These are phyloP conservation scores for Botrytis deweyae DNA, from an alignment of 2,329 filamentous ascomycete species.

Conservation along the genomic window DNA sequence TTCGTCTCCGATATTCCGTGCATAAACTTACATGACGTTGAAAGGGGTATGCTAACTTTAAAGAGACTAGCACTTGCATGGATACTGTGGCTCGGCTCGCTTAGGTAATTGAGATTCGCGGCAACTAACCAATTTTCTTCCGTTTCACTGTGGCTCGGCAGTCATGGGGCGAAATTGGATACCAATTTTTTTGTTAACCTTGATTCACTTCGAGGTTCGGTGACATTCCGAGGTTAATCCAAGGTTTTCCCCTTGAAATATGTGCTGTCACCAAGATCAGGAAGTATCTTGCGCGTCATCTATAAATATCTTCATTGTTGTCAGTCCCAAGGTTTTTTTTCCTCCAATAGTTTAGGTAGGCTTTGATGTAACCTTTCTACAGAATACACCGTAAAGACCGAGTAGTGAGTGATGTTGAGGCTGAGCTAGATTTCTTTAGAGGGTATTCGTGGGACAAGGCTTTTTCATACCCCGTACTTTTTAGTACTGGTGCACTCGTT, in stretches of 20 bases:
- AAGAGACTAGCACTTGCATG: neutral
- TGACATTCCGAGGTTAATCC: conserved; percentile 1
- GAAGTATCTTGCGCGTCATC: conserved; percentile 7
- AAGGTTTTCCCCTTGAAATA: neutral
- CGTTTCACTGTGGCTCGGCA: neutral
- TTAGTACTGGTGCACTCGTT: neutral
- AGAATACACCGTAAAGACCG: neutral
- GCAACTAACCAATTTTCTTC: neutral
- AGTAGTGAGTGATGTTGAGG: neutral
- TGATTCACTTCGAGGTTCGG: neutral
- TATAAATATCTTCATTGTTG: neutral
- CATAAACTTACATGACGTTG: neutral
- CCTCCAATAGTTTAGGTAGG: neutral
- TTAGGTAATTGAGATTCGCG: neutral
- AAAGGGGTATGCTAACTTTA: neutral
- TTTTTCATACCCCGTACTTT: neutral
- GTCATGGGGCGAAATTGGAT: neutral
- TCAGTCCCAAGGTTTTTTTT: neutral
- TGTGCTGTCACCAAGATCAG: neutral
- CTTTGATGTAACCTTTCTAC: neutral
- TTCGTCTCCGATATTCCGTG: neutral
- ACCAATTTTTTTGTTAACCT: neutral
- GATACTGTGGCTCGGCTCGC: conserved; percentile 3
- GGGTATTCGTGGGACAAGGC: neutral
- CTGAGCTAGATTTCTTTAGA: neutral